Conservation (phyloP, 805 yeast species). For the Wickerhamiella galacta region DNA sequence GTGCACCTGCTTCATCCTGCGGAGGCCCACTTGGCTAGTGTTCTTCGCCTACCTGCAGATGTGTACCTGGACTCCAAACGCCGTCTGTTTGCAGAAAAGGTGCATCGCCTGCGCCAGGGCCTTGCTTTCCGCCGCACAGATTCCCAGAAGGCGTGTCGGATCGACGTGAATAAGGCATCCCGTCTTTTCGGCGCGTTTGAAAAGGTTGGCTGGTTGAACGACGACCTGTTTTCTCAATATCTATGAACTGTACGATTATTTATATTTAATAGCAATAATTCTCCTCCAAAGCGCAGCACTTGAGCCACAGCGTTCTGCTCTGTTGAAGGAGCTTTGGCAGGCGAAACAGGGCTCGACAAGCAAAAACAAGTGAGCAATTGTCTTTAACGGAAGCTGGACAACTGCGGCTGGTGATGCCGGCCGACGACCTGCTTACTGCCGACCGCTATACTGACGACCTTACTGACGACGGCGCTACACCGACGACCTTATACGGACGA, state of each 20-base stretch:
- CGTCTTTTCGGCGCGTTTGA: conserved; percentile 81
- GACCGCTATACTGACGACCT: no score
- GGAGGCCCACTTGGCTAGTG: conserved; percentile 70
- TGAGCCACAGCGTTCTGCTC: no score
- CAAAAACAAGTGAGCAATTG: no score
- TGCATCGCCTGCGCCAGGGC: conserved; percentile 48
- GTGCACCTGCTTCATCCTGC: conserved; percentile 71
- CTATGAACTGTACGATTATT: conserved; percentile 15
- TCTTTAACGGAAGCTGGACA: no score
- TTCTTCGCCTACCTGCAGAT: conserved; percentile 74
- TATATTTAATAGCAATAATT: not conserved
- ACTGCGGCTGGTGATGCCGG: no score
- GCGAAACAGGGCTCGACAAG: no score
- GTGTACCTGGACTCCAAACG: conserved; percentile 64
- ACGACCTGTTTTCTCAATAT: conserved; percentile 42
- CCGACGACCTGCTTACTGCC: no score
- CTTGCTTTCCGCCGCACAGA: conserved; percentile 89
- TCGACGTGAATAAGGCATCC: conserved; percentile 92
- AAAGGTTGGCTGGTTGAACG: conserved; percentile 81
- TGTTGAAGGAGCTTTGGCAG: no score
- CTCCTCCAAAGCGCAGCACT: not conserved
- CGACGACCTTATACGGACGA: no score
- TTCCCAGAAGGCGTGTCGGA: conserved; percentile 93
- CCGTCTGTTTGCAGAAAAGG: conserved; percentile 78
- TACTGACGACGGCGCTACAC: no score